Evolutionary conservation across 1,139 yeast species (phyloP).

Genomic region (Sugiyamaella japonica): DNA sequence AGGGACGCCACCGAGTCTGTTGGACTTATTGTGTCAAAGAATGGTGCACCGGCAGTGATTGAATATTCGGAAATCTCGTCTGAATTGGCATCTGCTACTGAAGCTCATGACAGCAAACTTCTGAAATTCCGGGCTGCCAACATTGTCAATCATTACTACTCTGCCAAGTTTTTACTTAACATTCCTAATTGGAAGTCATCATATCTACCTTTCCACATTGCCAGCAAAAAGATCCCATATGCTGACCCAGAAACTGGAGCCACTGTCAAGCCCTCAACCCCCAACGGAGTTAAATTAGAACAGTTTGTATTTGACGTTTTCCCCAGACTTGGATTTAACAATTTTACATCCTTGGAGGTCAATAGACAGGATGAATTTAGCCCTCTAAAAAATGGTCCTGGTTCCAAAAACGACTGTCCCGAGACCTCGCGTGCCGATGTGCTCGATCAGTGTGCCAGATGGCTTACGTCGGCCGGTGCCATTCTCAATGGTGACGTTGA

Average conservation of each 20-base stretch:
- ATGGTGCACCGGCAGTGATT: conserved; percentile 78
- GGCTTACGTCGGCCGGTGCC: conserved; percentile 76
- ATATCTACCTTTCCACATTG: conserved; percentile 86
- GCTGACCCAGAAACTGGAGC: conserved; percentile 52
- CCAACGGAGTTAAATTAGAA: conserved; percentile 92
- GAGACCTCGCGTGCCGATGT: conserved; percentile 72
- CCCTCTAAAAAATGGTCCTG: conserved; percentile 90
- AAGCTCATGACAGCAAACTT: conserved; percentile 50
- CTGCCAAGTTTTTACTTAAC: conserved; percentile 63
- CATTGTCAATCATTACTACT: conserved; percentile 95
- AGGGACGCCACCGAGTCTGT: conserved; percentile 85
- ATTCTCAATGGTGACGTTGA: conserved; percentile 60
- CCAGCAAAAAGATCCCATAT: conserved; percentile 80
- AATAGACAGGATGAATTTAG: conserved; percentile 83
- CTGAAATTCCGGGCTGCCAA: conserved; percentile 89
- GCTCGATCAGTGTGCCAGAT: conserved; percentile 67
- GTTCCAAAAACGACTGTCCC: conserved; percentile 79
- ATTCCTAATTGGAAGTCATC: conserved; percentile 71
- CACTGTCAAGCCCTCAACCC: conserved; percentile 59
- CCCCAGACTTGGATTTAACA: conserved; percentile 67
- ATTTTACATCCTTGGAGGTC: conserved; percentile 92
- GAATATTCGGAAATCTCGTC: conserved; percentile 89
- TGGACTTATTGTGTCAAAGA: conserved; percentile 77
- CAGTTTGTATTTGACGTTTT: conserved; percentile 97
- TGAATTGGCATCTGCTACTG: conserved; percentile 67